Base-by-base conservation (phyloP, 768 basidiomycete genomes). In the Suillus fuscotomentosus region DNA sequence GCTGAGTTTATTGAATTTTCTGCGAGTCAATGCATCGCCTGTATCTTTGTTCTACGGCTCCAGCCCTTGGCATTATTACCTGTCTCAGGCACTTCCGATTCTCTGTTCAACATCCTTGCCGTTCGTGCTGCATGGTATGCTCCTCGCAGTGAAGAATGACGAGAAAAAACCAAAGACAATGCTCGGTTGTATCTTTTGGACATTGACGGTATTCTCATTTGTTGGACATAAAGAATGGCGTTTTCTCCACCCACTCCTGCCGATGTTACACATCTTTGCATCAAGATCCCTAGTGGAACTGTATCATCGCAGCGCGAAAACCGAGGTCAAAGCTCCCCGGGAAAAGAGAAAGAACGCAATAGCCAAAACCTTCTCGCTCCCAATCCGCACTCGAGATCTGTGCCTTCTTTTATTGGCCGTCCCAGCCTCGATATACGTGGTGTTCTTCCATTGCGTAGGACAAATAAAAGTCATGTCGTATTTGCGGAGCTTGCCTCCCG, bases 191-290 rank as follows among this genome's bases (percentile, higher is more conserved):
- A 68, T 90, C 2, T 66, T 78, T 22, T 94, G 91, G 89, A 87
- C 90, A 0, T 73, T 89, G 38, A 70, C 71, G 3, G 73, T 90
- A 7, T 95, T 93, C 73, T 98, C 97, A 9, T 66, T 91, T 3
- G 83, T 91, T 2, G 89, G 91, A 1, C 97, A 99, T 79, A 99
- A 99, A 71, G 97, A 99, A 81, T 98, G 95, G 95, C 84, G 97
- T 9, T 99, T 99, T 78, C 79, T 99, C 8, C 96, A 98, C 68
- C 95, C 97, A 0, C 74, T 98, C 22, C 81, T 99, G 4, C 96
- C 97, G 1, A 76, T 94, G 38, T 77, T 97, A 47, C 89, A 97
- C 69, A 68, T 95, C 24, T 82, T 97, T 65, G 90, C 91, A 13
- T 82, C 94, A 0, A 87, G 86, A 66, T 87, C 91, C 2, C 76